Conservation (phyloP, 352 stramenopile genomes). For the Pythium guiyangense region DNA sequence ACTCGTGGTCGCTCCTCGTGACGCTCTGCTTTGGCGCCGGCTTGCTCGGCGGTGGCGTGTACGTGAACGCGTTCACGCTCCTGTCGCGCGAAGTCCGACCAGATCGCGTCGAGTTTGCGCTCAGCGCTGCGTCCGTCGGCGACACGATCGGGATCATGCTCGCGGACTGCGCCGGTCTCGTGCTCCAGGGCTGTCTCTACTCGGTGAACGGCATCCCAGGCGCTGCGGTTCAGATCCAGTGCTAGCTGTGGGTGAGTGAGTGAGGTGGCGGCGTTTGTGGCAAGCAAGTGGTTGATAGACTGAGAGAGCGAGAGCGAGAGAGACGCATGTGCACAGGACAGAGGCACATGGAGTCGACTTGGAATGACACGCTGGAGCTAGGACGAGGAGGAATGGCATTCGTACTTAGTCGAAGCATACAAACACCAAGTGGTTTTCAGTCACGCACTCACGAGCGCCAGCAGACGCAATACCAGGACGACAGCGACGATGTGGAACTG, state of each 20-base stretch:
- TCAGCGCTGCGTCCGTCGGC: constrained; percentile 85
- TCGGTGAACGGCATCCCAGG: constrained; percentile 66
- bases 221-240: constrained; percentile 53
- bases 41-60: constrained; percentile 86
- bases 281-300: background rate
- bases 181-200: constrained; percentile 92
- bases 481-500: constrained; percentile 17
- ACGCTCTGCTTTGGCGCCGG: constrained; percentile 83
- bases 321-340: background rate
- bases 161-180: constrained; percentile 83
- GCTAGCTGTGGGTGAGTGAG: constrained; percentile 16
- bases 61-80: constrained; percentile 91
- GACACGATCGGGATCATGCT: constrained; percentile 89
- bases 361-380: no score
- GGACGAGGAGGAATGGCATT: background rate
- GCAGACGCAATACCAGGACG: background rate
- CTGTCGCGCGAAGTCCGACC: constrained; percentile 75
- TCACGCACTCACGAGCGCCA: background rate
- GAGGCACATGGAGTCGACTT: no score
- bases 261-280: background rate
- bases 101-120: constrained; percentile 81
- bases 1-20: constrained; percentile 83
- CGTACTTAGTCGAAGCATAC: background rate
- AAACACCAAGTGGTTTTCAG: background rate
- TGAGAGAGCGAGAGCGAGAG: background rate